phyloP scores from a whole-genome alignment of 257 asterid species.

The Solanum sitiens region DNA sequence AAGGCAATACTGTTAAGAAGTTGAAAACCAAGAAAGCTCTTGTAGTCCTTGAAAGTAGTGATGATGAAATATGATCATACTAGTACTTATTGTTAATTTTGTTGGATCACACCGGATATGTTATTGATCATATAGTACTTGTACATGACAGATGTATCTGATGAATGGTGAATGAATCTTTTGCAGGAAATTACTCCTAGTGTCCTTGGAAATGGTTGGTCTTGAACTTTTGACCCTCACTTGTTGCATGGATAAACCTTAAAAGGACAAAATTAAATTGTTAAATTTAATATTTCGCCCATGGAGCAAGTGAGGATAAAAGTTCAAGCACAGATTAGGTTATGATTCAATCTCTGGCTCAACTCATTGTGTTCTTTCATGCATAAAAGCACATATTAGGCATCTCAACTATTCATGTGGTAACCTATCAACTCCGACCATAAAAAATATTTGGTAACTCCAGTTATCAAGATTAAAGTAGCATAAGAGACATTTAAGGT shows the following conservation, averaged over 20 bases:
- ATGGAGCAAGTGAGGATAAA: too few species aligned
- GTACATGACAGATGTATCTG: background rate
- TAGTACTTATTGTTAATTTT: background rate
- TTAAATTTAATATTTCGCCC: background rate
- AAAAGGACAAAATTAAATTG: background rate
- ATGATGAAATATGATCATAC: conserved; percentile 29
- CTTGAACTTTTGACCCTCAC: background rate
- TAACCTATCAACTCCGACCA: background rate
- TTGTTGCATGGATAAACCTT: background rate
- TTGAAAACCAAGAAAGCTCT: conserved; percentile 30
- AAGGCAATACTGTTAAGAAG: conserved; percentile 36
- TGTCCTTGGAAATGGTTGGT: background rate
- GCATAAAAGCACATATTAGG: background rate
- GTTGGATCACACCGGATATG: background rate
- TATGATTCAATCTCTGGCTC: background rate
- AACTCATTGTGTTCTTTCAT: background rate
- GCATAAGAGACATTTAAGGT: background rate
- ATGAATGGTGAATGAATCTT: background rate
- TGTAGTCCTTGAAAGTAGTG: conserved; percentile 70
- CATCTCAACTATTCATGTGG: background rate
- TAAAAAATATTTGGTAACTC: background rate
- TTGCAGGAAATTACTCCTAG: background rate
- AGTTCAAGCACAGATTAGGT: background rate
- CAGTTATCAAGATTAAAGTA: background rate
- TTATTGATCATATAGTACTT: background rate